Evolutionary conservation across 305 asterid species (phyloP).

Genomic region (Fraxinus sp.): DNA sequence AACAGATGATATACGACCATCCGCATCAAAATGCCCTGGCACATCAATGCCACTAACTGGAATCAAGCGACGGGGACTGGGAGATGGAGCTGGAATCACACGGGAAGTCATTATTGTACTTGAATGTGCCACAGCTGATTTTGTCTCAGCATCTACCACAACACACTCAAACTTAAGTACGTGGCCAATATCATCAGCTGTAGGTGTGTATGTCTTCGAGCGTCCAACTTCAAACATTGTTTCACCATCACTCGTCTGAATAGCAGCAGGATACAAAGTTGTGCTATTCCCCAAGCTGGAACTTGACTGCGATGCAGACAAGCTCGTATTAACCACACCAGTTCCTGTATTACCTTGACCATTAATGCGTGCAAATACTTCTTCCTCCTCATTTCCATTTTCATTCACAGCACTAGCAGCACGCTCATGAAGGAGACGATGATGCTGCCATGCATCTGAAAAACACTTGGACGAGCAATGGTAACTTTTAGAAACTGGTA

Average conservation of each 20-base stretch:
- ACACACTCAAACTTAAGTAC: slow-evolving; percentile 90
- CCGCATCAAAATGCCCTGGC: slow-evolving; percentile 64
- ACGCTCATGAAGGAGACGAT: slow-evolving; percentile 90
- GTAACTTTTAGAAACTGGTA: slow-evolving; percentile 78
- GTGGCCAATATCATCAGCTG: slow-evolving; percentile 90
- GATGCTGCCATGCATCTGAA: slow-evolving; percentile 95
- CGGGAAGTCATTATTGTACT: slow-evolving; percentile 73
- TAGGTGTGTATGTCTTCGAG: slow-evolving; percentile 78
- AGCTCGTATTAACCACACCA: slow-evolving; percentile 38
- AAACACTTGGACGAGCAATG: slow-evolving; percentile 92
- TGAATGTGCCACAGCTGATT: slow-evolving; percentile 58
- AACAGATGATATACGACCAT: slow-evolving; percentile 51
- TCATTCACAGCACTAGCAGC: slow-evolving; percentile 78
- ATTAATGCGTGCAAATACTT: slow-evolving; percentile 72
- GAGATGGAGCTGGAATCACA: slow-evolving; percentile 98
- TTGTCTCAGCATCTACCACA: slow-evolving; percentile 71
- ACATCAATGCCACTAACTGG: slow-evolving; percentile 62
- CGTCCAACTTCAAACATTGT: slow-evolving; percentile 93
- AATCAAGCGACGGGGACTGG: slow-evolving; percentile 77
- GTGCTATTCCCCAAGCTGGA: slow-evolving; percentile 62
- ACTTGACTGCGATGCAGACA: slow-evolving; percentile 56
- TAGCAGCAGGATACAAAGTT: slow-evolving; percentile 70
- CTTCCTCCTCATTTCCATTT: slow-evolving; percentile 93
- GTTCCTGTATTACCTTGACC: slow-evolving; percentile 59
- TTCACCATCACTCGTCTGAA: slow-evolving; percentile 70